A percentile compares a stretch with the other conserved stretches of the same genome.
Evolutionary conservation across 768 basidiomycete species (phyloP).

Genomic region (Lyophyllum atratum): DNA sequence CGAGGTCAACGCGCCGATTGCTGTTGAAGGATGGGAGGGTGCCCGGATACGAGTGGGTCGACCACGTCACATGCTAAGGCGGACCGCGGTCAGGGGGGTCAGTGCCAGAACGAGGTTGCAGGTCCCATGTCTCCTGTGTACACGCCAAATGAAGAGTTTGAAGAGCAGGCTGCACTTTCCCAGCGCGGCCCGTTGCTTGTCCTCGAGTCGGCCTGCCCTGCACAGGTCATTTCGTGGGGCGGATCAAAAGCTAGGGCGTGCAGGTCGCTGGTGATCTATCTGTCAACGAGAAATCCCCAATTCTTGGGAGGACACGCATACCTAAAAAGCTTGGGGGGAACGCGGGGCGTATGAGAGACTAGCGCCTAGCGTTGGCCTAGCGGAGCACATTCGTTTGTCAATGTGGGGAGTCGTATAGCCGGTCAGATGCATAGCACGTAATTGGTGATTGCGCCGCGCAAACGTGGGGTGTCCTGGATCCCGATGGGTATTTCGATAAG

Average conservation of each 20-base stretch:
- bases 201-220: slow-evolving; percentile 2
- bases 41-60: background rate
- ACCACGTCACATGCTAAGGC: background rate
- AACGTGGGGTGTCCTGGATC: background rate
- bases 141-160: too few species aligned
- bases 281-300: background rate
- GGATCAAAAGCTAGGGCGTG: background rate
- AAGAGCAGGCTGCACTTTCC: background rate
- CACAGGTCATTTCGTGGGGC: background rate
- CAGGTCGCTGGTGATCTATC: background rate
- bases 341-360: background rate
- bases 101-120: background rate
- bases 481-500: background rate
- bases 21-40: too few species aligned
- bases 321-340: background rate
- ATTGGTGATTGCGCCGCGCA: background rate
- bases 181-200: background rate
- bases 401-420: background rate
- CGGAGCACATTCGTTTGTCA: background rate
- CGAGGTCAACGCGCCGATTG: too few species aligned
- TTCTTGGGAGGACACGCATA: background rate
- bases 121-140: background rate
- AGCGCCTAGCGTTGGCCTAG: background rate
- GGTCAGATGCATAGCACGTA: background rate
- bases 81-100: background rate